Evolutionary conservation across 1,284 basidiomycete genomes (phyloP), one percentile per base, ranked within the genome.

Genomic region (Bondarzewia mesenterica): DNA sequence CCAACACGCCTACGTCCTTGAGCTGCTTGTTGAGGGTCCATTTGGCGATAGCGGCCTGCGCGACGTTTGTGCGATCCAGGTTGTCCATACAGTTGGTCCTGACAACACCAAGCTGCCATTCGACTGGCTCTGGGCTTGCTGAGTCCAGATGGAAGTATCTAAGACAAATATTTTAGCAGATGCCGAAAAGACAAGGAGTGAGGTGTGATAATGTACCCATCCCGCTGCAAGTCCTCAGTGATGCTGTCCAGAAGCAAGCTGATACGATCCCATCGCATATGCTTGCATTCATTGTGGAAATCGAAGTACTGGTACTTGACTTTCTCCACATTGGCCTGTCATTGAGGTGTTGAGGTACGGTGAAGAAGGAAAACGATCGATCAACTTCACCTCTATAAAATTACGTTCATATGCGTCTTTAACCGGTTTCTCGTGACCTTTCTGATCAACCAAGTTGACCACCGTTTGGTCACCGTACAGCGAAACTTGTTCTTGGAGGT

Each of bases 241-340:
- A 98, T 67, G 47, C 77, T 75, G 50, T 92, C 88, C 37, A 97
- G 76, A 37, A 99, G 76, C 15, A 91, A 67, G 53, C 81, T 82
- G 55, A 99, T 91, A 44, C 92, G 80, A 62, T 99, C 92, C 80
- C 93, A 99, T 50, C 91, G 85, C 86, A 99, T 91, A 36, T 89
- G 80, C 63, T 85, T 90, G 75, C 95, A 98, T 67, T 98, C 93
- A 57, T 82, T 85, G 67, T 98, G 95, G 73, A 99, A 99, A 66
- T 99, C 96, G 63, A 96, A 99, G 73, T 98, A 97, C 53, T 89
- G 77, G 63, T 99, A 99, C 60, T 83, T 83, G 46, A 93, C 83
- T 43, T 80, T 72, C 5, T 81, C 73, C 27, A 85, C 58, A 53
- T 78, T 74, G 45, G 82, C 66, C 85, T 87, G 22, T 10, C 10